Evolutionary conservation across 2,329 filamentous ascomycete species (phyloP).

Genomic region (Colletotrichum zoysiae): DNA sequence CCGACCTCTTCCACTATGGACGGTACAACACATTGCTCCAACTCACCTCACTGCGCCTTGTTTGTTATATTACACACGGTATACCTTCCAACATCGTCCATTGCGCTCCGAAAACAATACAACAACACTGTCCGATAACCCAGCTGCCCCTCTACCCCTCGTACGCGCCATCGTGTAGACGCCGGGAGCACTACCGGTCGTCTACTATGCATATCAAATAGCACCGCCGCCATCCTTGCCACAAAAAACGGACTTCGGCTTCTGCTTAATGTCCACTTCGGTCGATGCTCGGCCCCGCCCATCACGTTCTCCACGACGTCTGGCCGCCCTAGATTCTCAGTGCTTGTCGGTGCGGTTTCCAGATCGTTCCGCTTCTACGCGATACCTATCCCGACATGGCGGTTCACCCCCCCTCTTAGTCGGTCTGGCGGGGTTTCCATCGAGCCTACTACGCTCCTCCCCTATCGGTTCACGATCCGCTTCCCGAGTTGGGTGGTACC

Average conservation of each 20-base stretch:
- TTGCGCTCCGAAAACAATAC: conserved; percentile 13
- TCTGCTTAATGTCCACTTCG: conserved; percentile 30
- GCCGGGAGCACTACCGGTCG: too few species aligned
- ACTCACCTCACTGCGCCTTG: not conserved
- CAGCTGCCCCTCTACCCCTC: not conserved
- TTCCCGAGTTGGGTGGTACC: not conserved
- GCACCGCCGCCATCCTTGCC: not conserved
- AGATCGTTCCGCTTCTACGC: conserved; percentile 10
- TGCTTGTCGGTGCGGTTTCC: conserved; percentile 27
- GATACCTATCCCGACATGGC: conserved; percentile 21
- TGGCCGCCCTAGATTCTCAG: conserved; percentile 30
- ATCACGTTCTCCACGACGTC: conserved; percentile 31
- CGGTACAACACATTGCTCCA: conserved; percentile 8
- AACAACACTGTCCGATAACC: conserved; percentile 18
- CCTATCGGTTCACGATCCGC: not conserved
- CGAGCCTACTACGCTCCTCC: not conserved
- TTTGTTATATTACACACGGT: not conserved
- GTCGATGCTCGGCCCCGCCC: conserved; percentile 34
- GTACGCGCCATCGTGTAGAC: too few species aligned
- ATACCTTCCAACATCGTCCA: not conserved
- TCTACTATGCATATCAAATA: too few species aligned
- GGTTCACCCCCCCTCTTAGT: not conserved
- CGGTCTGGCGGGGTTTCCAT: conserved; percentile 14
- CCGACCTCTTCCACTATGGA: conserved; percentile 9
- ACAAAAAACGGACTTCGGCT: conserved; percentile 37